These are phyloP conservation scores for Aristolochia fimbriata DNA, from an alignment of 164 flowering plant species.

Conservation along the genomic window DNA sequence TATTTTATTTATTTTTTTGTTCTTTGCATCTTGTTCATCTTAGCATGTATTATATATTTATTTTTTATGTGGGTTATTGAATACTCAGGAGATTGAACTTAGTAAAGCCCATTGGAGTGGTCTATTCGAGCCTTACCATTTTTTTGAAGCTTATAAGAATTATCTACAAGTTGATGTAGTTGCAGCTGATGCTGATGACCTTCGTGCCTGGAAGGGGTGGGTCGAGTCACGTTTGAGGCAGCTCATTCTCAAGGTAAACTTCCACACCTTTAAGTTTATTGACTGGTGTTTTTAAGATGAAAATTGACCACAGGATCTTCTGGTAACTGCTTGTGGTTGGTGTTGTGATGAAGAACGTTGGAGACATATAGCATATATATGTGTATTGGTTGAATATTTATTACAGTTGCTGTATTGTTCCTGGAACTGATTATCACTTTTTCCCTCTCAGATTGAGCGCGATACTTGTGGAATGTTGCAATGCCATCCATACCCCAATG, in stretches of 20 bases:
- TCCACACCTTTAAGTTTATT: background rate
- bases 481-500: constrained; percentile 92
- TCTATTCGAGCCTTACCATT: constrained; percentile 76
- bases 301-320: too few relatives aligned
- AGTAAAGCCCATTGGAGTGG: constrained; percentile 66
- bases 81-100: constrained; percentile 73
- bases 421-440: background rate
- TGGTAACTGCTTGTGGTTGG: too few relatives aligned
- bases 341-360: too few relatives aligned
- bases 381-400: background rate
- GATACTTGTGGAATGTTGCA: constrained; percentile 84
- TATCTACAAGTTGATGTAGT: constrained; percentile 88
- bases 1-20: too few relatives aligned
- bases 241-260: constrained; percentile 69
- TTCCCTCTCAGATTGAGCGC: constrained; percentile 70
- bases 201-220: constrained; percentile 95
- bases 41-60: background rate
- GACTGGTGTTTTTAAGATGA: background rate
- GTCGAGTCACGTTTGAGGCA: constrained; percentile 94
- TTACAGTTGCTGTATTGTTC: background rate
- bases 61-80: background rate
- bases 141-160: constrained; percentile 83
- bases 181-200: constrained; percentile 79
- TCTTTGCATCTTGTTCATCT: too few relatives aligned
- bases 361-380: too few relatives aligned